A percentile compares a stretch with the other conserved stretches of the same genome.
Conservation (phyloP, 2,329 filamentous ascomycete genomes). For the Ophiostoma quercus region DNA sequence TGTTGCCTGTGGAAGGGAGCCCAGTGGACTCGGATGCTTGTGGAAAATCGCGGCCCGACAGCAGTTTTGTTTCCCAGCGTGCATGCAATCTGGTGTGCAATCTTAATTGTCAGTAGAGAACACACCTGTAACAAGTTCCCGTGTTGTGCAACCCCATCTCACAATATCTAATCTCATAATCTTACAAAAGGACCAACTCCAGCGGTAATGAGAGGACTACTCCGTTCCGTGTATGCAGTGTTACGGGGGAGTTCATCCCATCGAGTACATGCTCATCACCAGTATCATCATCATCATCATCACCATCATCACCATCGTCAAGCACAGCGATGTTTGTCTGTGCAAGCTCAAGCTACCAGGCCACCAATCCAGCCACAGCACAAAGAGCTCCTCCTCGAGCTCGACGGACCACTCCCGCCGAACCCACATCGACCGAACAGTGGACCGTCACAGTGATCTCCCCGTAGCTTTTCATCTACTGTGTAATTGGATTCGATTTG, state of each 20-base stretch:
- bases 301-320: background rate
- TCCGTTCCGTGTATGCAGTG: background rate
- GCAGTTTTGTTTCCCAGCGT: background rate
- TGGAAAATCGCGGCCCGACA: background rate
- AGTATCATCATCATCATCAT: background rate
- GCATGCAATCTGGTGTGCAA: background rate
- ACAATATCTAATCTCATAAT: background rate
- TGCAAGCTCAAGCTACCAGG: background rate
- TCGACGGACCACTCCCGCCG: background rate
- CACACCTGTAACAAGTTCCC: background rate
- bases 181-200: background rate
- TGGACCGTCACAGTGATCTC: background rate
- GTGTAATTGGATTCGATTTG: too few species aligned
- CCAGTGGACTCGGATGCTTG: slow-evolving; percentile 2
- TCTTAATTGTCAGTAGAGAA: background rate
- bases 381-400: background rate
- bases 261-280: background rate
- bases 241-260: background rate
- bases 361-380: background rate
- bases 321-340: background rate
- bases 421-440: background rate
- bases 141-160: background rate
- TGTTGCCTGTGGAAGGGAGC: slow-evolving; percentile 3
- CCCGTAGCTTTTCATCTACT: background rate
- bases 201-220: background rate